A percentile compares a stretch with the other conserved stretches of the same genome.
These are phyloP conservation scores for Orbilia javanica DNA, from an alignment of 2,329 filamentous ascomycete genomes.

Conservation along the genomic window DNA sequence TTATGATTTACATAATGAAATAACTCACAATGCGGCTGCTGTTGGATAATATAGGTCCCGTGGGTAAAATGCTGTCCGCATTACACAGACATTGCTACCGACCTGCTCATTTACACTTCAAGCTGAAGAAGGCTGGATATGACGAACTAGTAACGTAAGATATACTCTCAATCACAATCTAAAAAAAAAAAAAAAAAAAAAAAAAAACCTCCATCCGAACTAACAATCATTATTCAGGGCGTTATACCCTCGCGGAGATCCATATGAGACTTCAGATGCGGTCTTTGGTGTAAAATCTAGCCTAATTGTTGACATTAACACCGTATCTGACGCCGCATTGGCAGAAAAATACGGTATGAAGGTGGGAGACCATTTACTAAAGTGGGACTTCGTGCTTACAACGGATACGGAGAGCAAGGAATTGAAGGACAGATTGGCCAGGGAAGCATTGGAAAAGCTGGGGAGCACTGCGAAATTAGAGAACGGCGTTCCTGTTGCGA, in stretches of 20 bases:
- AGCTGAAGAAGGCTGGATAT: conserved; percentile 84
- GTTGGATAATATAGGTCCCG: conserved; percentile 70
- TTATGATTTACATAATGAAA: neutral
- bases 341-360: conserved; percentile 74
- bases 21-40: neutral
- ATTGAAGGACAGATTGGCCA: conserved; percentile 76
- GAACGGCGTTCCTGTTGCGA: conserved; percentile 81
- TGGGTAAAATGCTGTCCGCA: conserved; percentile 76
- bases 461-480: conserved; percentile 79
- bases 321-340: conserved; percentile 69
- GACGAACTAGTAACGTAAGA: conserved; percentile 83
- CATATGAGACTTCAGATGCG: conserved; percentile 84
- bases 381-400: conserved; percentile 82
- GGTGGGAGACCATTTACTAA: conserved; percentile 74
- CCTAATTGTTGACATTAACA: conserved; percentile 75
- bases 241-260: conserved; percentile 81
- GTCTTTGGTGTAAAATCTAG: conserved; percentile 90
- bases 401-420: conserved; percentile 76
- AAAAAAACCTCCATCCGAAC: no score
- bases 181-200: no score
- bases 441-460: conserved; percentile 75
- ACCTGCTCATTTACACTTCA: conserved; percentile 86
- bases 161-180: conserved; percentile 64
- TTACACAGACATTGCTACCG: conserved; percentile 81
- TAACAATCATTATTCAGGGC: conserved; percentile 65